Percentiles rank a stretch among this genome's conserved stretches.
Evolutionary conservation across 768 basidiomycete species (phyloP).

Genomic region (Lactarius sp.): DNA sequence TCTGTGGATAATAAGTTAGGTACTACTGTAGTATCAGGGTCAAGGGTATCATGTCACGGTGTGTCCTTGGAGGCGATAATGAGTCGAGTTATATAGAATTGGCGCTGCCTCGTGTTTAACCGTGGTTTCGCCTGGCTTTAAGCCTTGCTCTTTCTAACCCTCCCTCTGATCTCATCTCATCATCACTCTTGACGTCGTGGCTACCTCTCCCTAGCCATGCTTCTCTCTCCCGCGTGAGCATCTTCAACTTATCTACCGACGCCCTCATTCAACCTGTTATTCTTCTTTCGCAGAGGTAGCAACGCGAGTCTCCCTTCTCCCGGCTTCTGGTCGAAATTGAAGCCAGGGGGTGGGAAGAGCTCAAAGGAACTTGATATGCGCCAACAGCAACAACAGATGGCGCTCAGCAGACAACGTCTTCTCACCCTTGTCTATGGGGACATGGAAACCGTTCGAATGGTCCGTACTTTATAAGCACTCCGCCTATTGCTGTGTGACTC

Average conservation of each 20-base stretch:
- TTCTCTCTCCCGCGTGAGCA: slow-evolving; percentile 75
- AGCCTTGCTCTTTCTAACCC: slow-evolving; percentile 5
- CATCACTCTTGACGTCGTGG: slow-evolving; percentile 8
- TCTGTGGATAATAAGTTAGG: too few species aligned
- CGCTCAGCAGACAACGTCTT: slow-evolving; percentile 66
- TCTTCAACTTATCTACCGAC: slow-evolving; percentile 27
- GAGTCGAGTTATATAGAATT: background rate
- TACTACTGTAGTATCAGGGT: background rate
- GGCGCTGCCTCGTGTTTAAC: slow-evolving; percentile 22
- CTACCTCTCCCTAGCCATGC: slow-evolving; percentile 43
- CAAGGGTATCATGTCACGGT: slow-evolving; percentile 1
- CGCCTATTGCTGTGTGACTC: background rate
- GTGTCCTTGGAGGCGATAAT: background rate
- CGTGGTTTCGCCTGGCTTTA: slow-evolving; percentile 15
- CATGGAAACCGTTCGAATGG: slow-evolving; percentile 82
- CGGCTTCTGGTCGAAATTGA: slow-evolving; percentile 61
- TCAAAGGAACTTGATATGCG: slow-evolving; percentile 59
- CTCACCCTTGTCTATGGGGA: slow-evolving; percentile 79
- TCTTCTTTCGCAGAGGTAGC: slow-evolving; percentile 50
- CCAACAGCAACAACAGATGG: slow-evolving; percentile 50
- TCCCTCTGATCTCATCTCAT: slow-evolving; percentile 12
- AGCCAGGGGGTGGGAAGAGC: slow-evolving; percentile 36
- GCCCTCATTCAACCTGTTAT: slow-evolving; percentile 32
- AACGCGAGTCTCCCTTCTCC: slow-evolving; percentile 53
- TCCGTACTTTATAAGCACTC: slow-evolving; percentile 30